Conservation (phyloP, 1,284 basidiomycete species). For the Stereum hirsutum region DNA sequence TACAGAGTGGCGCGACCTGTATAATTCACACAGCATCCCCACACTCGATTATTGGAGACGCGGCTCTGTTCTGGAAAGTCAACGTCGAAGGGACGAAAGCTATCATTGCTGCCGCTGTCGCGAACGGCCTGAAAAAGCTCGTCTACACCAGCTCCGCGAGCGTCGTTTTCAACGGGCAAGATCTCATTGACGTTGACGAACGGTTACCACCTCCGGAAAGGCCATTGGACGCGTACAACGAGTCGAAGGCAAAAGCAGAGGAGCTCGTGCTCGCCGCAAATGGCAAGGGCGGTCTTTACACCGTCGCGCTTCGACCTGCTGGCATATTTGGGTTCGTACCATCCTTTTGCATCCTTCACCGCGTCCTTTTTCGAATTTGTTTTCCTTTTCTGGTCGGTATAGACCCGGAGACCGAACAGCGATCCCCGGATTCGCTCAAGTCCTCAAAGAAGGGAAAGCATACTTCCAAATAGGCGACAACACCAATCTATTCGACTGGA, state of each 20-base stretch:
- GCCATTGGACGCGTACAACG: constrained; percentile 89
- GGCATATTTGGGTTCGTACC: constrained; percentile 86
- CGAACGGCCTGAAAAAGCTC: constrained; percentile 72
- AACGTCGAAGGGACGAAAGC: constrained; percentile 90
- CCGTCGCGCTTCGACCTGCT: constrained; percentile 88
- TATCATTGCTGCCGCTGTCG: constrained; percentile 74
- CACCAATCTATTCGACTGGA: constrained; percentile 94
- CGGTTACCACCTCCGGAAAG: constrained; percentile 69
- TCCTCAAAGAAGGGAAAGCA: constrained; percentile 78
- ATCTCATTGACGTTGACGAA: constrained; percentile 87
- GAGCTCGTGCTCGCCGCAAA: constrained; percentile 81
- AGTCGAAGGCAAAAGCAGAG: constrained; percentile 94
- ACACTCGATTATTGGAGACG: constrained; percentile 60
- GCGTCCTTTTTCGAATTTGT: not conserved
- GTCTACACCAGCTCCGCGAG: constrained; percentile 95
- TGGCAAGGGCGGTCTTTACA: constrained; percentile 72
- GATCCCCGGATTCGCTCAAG: constrained; percentile 74
- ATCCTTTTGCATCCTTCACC: not conserved
- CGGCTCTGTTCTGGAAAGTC: constrained; percentile 83
- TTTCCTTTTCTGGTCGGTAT: too few species aligned
- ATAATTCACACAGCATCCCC: constrained; percentile 98
- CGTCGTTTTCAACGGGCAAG: constrained; percentile 82
- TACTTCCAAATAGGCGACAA: constrained; percentile 94
- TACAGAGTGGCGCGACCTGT: constrained; percentile 70
- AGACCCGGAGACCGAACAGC: constrained; percentile 91